These are phyloP conservation scores for Dryas drummondii DNA, from an alignment of 306 rosid species.

Conservation along the genomic window DNA sequence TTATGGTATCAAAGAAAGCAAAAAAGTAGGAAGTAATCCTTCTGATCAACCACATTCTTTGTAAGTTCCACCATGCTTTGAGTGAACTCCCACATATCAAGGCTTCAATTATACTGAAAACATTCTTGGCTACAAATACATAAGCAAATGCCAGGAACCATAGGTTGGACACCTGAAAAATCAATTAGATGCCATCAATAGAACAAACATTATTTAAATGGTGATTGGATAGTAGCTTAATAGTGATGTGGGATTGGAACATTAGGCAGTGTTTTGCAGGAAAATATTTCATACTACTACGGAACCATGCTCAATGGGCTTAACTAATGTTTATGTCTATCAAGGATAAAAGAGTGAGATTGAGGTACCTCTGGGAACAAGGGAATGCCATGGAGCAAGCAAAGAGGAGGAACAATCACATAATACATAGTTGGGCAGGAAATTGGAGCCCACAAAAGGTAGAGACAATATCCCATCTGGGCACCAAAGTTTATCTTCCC, in stretches of 20 bases:
- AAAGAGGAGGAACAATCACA: constrained; percentile 53
- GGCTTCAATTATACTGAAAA: constrained; percentile 45
- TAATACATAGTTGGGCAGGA: constrained; percentile 55
- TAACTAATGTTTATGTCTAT: background rate
- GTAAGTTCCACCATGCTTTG: constrained; percentile 69
- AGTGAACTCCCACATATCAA: constrained; percentile 38
- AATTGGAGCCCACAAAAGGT: constrained; percentile 68
- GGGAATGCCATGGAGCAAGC: constrained; percentile 49
- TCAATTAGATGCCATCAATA: background rate
- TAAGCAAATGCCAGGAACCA: constrained; percentile 71
- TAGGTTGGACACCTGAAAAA: constrained; percentile 33
- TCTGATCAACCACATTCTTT: constrained; percentile 46
- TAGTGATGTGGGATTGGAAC: background rate
- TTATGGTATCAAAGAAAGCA: constrained; percentile 46
- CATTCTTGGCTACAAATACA: constrained; percentile 42
- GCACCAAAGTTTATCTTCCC: constrained; percentile 50
- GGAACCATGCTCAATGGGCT: background rate
- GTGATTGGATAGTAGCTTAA: background rate
- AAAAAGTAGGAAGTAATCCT: constrained; percentile 56
- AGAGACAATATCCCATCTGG: constrained; percentile 61
- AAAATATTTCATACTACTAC: too few relatives aligned
- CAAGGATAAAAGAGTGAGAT: background rate
- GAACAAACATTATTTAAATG: background rate
- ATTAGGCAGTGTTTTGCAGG: too few relatives aligned
- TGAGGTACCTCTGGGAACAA: constrained; percentile 62